Base-by-base conservation (phyloP, 768 basidiomycete species). In the Arthromyces matolae region DNA sequence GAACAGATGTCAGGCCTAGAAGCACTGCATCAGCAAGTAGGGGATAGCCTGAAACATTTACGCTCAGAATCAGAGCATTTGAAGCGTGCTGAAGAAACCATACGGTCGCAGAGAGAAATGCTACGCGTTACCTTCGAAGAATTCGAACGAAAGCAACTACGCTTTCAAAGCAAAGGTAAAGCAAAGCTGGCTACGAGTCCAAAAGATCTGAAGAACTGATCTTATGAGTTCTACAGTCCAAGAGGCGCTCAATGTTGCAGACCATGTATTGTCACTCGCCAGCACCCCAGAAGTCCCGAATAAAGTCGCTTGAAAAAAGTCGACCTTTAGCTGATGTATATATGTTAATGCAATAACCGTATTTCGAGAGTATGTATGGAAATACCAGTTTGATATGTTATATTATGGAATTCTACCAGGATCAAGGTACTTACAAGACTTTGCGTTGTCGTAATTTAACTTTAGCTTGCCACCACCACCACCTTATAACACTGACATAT, bases 1-100 rank as follows among this genome's bases (percentile, higher is more conserved):
- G 80, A 81, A 49, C 82, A 88, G 61, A 76, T 88, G 51, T 66
- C 72, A 34, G 78, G 78, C 20, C 72, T 87, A 48, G 78, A 77
- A 50, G 68, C 60, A 24, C 66, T 86, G 20, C 81, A 83, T 41
- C 63, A 71, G 24, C 78, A 80, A 45, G 80, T 86, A 34, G 63
- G 65, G 42, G 65, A 73, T 58, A 70, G 71, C 23, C 51, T 78
- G 29, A 67, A 70, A 19, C 64, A 70, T 27, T 61, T 78, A 23
- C 71, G 69, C 27, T 61, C 64, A 13, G 76, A 78, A 58, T 69
- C 71, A 25, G 71, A 71, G 44, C 69, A 73, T 47, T 60, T 78
- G 8, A 63, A 69, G 34, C 68, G 66, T 18, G 66, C 75, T 41
- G 71, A 75, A 33, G 71, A 71, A 20, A 66, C 64, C n/a, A 71